Conservation (phyloP, 768 basidiomycete genomes). For the Trametes meyenii region DNA sequence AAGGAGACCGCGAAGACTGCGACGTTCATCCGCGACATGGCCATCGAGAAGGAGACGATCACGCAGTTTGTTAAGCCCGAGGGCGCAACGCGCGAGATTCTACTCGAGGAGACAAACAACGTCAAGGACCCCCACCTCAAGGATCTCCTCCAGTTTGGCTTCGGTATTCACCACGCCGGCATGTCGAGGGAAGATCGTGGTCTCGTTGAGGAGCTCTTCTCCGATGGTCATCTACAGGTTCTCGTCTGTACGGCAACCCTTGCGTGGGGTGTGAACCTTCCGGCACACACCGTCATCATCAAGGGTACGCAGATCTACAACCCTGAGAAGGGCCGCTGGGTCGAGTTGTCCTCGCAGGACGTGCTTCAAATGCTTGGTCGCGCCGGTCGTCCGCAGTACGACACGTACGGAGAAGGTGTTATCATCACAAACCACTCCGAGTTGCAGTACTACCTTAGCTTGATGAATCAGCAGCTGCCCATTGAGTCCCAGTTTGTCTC, state of each 20-base stretch:
- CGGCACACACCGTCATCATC: constrained; percentile 97
- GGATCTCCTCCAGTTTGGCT: constrained; percentile 94
- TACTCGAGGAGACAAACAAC: constrained; percentile 80
- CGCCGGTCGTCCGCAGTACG: constrained; percentile 96
- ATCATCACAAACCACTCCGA: constrained; percentile 99
- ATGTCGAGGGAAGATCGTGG: constrained; percentile 92
- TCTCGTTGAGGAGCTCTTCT: constrained; percentile 92
- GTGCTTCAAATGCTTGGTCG: constrained; percentile 98
- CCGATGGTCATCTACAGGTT: constrained; percentile 89
- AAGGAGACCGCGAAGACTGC: constrained; percentile 99
- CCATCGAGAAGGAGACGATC: constrained; percentile 95
- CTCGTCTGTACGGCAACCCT: constrained; percentile 97
- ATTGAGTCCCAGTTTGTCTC: constrained; percentile 95
- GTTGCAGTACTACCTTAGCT: constrained; percentile 92
- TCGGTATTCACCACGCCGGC: constrained; percentile 97
- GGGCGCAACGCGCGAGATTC: constrained; percentile 86
- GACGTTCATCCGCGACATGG: constrained; percentile 90
- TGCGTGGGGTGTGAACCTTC: constrained; percentile 99
- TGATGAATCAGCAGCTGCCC: constrained; percentile 96
- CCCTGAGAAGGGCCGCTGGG: constrained; percentile 98
- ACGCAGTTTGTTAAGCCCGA: constrained; percentile 95
- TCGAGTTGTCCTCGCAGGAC: constrained; percentile 92
- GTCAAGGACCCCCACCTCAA: constrained; percentile 82
- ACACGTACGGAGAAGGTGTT: constrained; percentile 96
- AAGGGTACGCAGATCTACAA: constrained; percentile 99